Base-by-base conservation (phyloP, 345 rosid species). In the Durio zibethinus region DNA sequence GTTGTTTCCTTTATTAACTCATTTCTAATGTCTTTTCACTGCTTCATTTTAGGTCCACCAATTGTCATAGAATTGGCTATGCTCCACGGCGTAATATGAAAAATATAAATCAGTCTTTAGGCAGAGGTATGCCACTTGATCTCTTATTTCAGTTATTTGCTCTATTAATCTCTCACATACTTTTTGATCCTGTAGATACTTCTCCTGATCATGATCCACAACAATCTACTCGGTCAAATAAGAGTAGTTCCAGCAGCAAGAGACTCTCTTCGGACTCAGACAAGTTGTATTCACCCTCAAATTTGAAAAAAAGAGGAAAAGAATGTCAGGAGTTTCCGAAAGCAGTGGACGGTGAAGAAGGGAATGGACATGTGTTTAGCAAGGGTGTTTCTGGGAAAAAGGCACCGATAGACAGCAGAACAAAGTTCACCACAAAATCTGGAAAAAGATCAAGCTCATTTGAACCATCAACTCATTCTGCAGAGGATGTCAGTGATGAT, bases 11-110 rank as follows among this genome's bases (percentile, higher is more conserved):
- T 40, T 36, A 2, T 65, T 7, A n/a, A 38, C 15, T 56, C 25
- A 56, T 10, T 53, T 27, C 36, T 29, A 29, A n/a, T 59, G 61
- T 21, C 52, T 65, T 35, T 77, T 61, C 47, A 47, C 21, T 75
- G 67, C 73, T 79, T 77, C 25, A 4, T 64, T 69, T 47, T 83
- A 95, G 99, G 98, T 61, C 63, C 40, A 67, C 84, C 7, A 74
- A 88, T 80, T 92, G 97, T 81, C 97, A 93, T 81, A 81, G 76
- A 82, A 90, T 95, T 85, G 98, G 99, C 53, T 95, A 95, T 85
- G 92, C 91, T 71, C 84, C 91, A 14, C 76, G 90, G 35, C 85
- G 85, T 80, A 83, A 78, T 71, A 86, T 79, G 86, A 90, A 81
- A 77, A 42, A 23, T 27, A 14, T 52, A 42, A 47, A 63, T n/a